phyloP scores from a whole-genome alignment of 2,329 filamentous ascomycete species.

The Ampelomyces quisqualis region DNA sequence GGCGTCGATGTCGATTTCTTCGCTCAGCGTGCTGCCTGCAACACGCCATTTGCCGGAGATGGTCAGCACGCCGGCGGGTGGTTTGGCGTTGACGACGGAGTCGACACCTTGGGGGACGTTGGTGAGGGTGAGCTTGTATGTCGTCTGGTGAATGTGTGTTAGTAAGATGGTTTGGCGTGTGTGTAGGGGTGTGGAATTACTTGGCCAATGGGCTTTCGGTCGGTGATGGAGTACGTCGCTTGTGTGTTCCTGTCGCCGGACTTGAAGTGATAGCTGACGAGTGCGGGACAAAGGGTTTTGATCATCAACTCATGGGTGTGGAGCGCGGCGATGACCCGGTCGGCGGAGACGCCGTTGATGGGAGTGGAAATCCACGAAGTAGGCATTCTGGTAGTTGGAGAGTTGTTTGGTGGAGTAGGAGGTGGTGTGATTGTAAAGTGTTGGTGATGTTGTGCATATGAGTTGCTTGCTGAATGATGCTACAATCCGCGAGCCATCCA shows the following conservation, averaged over 20 bases:
- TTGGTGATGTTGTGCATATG: constrained; percentile 2
- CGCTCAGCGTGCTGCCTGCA: constrained; percentile 30
- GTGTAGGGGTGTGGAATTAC: constrained; percentile 10
- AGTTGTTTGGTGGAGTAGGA: background rate
- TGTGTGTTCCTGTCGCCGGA: constrained; percentile 32
- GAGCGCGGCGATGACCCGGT: constrained; percentile 36
- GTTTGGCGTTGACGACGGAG: constrained; percentile 44
- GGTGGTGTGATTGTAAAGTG: too few relatives aligned
- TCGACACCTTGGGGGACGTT: constrained; percentile 39
- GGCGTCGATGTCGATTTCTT: constrained; percentile 46
- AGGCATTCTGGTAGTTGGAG: constrained; percentile 29
- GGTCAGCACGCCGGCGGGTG: constrained; percentile 42
- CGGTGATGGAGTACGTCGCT: constrained; percentile 42
- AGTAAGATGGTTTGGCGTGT: background rate
- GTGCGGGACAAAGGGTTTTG: constrained; percentile 40
- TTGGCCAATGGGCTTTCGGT: constrained; percentile 45
- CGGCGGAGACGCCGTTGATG: constrained; percentile 26
- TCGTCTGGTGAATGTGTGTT: constrained; percentile 27
- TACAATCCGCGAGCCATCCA: too few relatives aligned
- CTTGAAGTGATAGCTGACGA: constrained; percentile 38
- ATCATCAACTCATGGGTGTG: constrained; percentile 47
- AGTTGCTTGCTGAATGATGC: constrained; percentile 10
- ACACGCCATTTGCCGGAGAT: constrained; percentile 45
- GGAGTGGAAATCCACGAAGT: constrained; percentile 43
- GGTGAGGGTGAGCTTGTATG: constrained; percentile 46